These are phyloP conservation scores for Agaricus subrufescens DNA, from an alignment of 768 basidiomycete species.

Conservation along the genomic window DNA sequence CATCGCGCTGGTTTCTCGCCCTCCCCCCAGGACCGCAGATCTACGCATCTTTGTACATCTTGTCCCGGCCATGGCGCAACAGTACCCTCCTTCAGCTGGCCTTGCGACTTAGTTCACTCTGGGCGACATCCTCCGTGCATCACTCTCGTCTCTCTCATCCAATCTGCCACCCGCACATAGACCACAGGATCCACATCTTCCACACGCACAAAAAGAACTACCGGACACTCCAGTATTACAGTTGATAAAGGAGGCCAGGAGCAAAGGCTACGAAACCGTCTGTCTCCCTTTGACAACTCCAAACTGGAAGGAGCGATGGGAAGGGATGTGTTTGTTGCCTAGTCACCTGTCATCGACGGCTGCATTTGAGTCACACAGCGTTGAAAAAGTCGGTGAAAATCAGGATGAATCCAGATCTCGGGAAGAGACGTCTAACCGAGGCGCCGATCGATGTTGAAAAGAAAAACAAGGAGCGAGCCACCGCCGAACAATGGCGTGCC, in stretches of 20 bases:
- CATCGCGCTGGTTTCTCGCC: too few species aligned
- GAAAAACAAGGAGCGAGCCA: conserved; percentile 44
- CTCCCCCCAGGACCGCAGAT: neutral
- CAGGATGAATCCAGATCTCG: neutral
- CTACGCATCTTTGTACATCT: too few species aligned
- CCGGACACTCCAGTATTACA: conserved; percentile 46
- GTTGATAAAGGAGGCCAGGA: conserved; percentile 45
- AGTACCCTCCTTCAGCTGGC: conserved; percentile 23
- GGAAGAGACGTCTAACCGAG: neutral
- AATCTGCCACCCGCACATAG: neutral
- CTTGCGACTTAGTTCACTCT: conserved; percentile 33
- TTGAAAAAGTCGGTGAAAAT: neutral
- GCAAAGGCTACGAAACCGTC: conserved; percentile 70
- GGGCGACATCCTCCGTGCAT: conserved; percentile 36
- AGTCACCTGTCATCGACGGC: conserved; percentile 18
- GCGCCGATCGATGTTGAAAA: conserved; percentile 17
- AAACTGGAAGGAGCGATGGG: conserved; percentile 86
- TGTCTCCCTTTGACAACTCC: conserved; percentile 85
- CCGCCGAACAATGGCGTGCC: conserved; percentile 78
- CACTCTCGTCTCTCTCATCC: conserved; percentile 14
- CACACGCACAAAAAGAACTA: conserved; percentile 1
- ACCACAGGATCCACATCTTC: neutral
- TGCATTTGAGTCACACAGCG: conserved; percentile 17
- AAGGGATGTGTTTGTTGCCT: conserved; percentile 76
- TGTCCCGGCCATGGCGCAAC: conserved; percentile 30